Conservation (phyloP, 2,329 filamentous ascomycete genomes). For the Geosmithia putterillii region DNA sequence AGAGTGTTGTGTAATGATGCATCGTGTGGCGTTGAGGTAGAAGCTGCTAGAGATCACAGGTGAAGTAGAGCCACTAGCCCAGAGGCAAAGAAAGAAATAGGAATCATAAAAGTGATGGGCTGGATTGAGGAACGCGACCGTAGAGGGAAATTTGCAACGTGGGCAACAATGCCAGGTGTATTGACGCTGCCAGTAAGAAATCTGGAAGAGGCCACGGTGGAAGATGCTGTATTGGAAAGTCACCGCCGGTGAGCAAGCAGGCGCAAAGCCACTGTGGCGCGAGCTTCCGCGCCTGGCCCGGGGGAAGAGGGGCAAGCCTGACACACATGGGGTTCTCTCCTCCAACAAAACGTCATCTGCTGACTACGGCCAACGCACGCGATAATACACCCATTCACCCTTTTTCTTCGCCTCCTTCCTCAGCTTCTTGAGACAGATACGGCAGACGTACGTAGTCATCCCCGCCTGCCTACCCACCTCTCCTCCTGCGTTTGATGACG, state of each 20-base stretch:
- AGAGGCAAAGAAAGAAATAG: not conserved
- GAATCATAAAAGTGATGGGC: not conserved
- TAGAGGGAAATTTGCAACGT: not conserved
- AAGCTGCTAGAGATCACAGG: slow-evolving; percentile 1
- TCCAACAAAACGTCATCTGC: not conserved
- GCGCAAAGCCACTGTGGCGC: slow-evolving; percentile 11
- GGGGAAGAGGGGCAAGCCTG: not conserved
- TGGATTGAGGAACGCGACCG: not conserved
- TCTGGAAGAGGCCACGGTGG: slow-evolving; percentile 29
- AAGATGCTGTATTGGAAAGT: slow-evolving; percentile 7
- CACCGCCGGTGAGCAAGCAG: not conserved
- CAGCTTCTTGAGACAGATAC: not conserved
- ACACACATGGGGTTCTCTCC: not conserved
- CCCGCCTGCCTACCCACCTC: not conserved
- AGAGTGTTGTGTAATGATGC: slow-evolving; percentile 34
- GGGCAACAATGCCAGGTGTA: not conserved
- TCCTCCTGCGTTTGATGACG: too few species aligned
- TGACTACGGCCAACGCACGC: not conserved
- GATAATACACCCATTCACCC: not conserved
- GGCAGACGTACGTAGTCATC: not conserved
- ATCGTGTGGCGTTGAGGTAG: slow-evolving; percentile 20
- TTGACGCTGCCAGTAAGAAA: not conserved
- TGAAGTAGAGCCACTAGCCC: not conserved
- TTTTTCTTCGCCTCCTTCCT: not conserved
- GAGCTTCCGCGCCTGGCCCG: slow-evolving; percentile 7